Evolutionary conservation across 2,329 filamentous ascomycete genomes (phyloP).

Genomic region (Fusarium beomiforme): DNA sequence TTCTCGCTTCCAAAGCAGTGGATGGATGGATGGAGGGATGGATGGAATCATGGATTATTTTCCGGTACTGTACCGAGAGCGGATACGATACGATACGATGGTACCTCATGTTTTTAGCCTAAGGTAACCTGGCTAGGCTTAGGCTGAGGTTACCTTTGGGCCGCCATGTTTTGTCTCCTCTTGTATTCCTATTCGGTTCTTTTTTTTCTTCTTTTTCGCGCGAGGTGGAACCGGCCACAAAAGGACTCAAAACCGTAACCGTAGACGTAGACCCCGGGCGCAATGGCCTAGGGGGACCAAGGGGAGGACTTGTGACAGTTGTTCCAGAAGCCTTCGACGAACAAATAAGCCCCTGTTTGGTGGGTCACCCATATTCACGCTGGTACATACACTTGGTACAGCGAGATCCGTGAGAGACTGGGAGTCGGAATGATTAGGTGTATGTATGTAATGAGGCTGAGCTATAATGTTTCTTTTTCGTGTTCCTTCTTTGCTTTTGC

Average conservation of each 20-base stretch:
- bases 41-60: not conserved
- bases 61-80: slow-evolving; percentile 21
- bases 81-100: slow-evolving; percentile 24
- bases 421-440: too few relatives aligned
- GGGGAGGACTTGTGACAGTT: slow-evolving; percentile 25
- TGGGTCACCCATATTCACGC: slow-evolving; percentile 2
- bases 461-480: slow-evolving; percentile 6
- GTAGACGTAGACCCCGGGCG: slow-evolving; percentile 7
- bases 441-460: not conserved
- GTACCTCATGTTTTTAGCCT: slow-evolving; percentile 16
- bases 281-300: slow-evolving; percentile 10
- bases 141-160: slow-evolving; percentile 7
- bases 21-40: too few relatives aligned
- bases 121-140: not conserved
- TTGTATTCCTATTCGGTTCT: too few relatives aligned
- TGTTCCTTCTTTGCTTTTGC: slow-evolving; percentile 1
- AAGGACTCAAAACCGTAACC: slow-evolving; percentile 17
- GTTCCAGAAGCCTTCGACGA: slow-evolving; percentile 37
- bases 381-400: not conserved
- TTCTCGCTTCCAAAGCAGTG: slow-evolving; percentile 27
- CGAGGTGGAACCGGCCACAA: slow-evolving; percentile 7
- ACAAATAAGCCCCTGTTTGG: slow-evolving; percentile 5
- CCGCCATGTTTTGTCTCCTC: not conserved
- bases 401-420: slow-evolving; percentile 8
- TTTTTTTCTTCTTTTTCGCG: not conserved